phyloP scores from a whole-genome alignment of 2,329 filamentous ascomycete species.

The Knoxdaviesia capensis region DNA sequence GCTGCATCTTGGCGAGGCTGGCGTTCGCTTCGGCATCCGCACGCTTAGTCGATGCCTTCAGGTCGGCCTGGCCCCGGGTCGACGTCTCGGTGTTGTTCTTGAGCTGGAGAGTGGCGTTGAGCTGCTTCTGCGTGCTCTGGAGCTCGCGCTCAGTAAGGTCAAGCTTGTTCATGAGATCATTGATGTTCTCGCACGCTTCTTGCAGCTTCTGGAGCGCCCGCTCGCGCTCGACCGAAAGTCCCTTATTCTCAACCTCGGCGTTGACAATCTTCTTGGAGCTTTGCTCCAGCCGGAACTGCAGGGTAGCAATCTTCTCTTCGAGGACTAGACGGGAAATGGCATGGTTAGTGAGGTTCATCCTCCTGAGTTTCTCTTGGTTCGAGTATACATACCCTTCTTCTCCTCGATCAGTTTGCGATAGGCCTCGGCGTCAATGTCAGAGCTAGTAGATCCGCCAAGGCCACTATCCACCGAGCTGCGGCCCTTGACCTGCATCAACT shows the following conservation, averaged over 20 bases:
- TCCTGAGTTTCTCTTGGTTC: no score
- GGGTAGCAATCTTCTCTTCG: constrained; percentile 35
- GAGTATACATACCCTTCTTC: constrained; percentile 30
- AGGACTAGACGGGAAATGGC: constrained; percentile 20
- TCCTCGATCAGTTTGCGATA: constrained; percentile 25
- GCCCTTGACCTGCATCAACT: constrained; percentile 22
- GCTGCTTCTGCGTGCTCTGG: constrained; percentile 19
- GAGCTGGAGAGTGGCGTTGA: constrained; percentile 19
- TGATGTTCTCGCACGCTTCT: constrained; percentile 37
- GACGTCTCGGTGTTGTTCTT: constrained; percentile 18
- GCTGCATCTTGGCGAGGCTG: constrained; percentile 19
- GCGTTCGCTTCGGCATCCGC: constrained; percentile 13
- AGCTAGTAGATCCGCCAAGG: constrained; percentile 11
- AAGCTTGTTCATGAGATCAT: constrained; percentile 23
- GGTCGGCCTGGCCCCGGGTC: constrained; percentile 18
- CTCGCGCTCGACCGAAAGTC: constrained; percentile 42
- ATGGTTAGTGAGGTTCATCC: not conserved
- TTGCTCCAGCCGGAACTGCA: constrained; percentile 41
- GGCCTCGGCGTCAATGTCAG: constrained; percentile 20
- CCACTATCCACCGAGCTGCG: constrained; percentile 20
- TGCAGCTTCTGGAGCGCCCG: constrained; percentile 41
- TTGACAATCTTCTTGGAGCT: constrained; percentile 40
- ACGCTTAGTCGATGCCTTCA: constrained; percentile 13
- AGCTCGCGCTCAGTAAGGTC: constrained; percentile 20
- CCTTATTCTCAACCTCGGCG: constrained; percentile 42